phyloP scores from a whole-genome alignment of 768 basidiomycete species.

The Piloderma croceum region DNA sequence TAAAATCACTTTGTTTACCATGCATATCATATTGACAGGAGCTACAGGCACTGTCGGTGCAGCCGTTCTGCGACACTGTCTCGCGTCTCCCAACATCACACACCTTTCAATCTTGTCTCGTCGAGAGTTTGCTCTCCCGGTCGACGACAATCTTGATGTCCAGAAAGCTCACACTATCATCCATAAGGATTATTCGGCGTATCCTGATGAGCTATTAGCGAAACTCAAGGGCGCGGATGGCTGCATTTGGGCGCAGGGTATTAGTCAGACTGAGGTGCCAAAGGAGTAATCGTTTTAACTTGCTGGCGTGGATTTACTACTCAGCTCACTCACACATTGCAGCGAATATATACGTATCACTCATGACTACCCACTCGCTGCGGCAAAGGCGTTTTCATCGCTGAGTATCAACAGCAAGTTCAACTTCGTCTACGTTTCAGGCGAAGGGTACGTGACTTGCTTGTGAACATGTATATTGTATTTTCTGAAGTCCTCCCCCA shows the following conservation, averaged over 20 bases:
- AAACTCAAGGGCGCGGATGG: conserved; percentile 20
- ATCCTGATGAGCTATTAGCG: conserved; percentile 11
- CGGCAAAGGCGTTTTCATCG: conserved; percentile 18
- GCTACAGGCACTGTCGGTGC: conserved; percentile 22
- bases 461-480: background rate
- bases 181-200: conserved; percentile 17
- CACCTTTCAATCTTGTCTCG: conserved; percentile 24
- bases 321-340: background rate
- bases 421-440: conserved; percentile 27
- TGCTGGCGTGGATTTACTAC: background rate
- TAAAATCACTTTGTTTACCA: no score
- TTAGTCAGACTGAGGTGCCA: conserved; percentile 19
- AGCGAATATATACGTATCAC: conserved; percentile 24
- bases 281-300: conserved; percentile 17
- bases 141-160: conserved; percentile 8
- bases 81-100: conserved; percentile 18
- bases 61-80: conserved; percentile 18
- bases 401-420: conserved; percentile 14
- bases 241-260: conserved; percentile 25
- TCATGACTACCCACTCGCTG: conserved; percentile 22
- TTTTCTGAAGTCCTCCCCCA: no score
- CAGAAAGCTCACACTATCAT: conserved; percentile 19
- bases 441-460: conserved; percentile 8
- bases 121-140: conserved; percentile 12
- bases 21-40: no score